Percentiles rank a stretch among this genome's conserved stretches.
Conservation (phyloP, 768 basidiomycete genomes). For the Pholiota molesta region DNA sequence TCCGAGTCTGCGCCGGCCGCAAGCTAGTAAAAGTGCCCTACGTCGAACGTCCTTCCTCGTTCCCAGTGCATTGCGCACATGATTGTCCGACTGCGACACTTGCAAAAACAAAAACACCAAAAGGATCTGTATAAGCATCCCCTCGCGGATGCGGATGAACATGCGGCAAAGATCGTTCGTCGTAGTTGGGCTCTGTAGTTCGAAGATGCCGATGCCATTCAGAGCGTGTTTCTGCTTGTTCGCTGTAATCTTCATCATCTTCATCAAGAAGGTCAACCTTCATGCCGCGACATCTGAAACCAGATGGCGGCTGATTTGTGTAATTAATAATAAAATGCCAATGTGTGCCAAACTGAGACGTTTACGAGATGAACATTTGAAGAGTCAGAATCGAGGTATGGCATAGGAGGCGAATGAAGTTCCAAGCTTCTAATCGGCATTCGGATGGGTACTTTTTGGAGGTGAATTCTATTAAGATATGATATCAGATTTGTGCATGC, state of each 20-base stretch:
- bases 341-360: conserved; percentile 19
- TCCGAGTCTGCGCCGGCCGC: too few relatives aligned
- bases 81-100: conserved; percentile 93
- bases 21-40: conserved; percentile 43
- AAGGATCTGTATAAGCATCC: conserved; percentile 89
- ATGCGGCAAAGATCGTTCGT: conserved; percentile 99
- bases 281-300: conserved; percentile 84
- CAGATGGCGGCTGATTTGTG: background rate
- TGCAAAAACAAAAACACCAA: conserved; percentile 80
- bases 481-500: background rate
- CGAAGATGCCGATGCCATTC: conserved; percentile 94
- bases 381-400: conserved; percentile 91
- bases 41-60: conserved; percentile 88
- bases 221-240: conserved; percentile 92
- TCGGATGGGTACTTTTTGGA: conserved; percentile 93
- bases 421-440: conserved; percentile 92
- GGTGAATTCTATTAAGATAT: conserved; percentile 68
- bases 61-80: conserved; percentile 91
- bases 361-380: conserved; percentile 98
- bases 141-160: conserved; percentile 84
- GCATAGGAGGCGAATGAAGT: conserved; percentile 91
- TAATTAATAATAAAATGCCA: background rate
- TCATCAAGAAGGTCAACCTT: conserved; percentile 94
- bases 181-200: conserved; percentile 93
- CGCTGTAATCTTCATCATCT: conserved; percentile 71